Evolutionary conservation across 129 eudicot genomes (phyloP).

Genomic region (Solidago caesia): DNA sequence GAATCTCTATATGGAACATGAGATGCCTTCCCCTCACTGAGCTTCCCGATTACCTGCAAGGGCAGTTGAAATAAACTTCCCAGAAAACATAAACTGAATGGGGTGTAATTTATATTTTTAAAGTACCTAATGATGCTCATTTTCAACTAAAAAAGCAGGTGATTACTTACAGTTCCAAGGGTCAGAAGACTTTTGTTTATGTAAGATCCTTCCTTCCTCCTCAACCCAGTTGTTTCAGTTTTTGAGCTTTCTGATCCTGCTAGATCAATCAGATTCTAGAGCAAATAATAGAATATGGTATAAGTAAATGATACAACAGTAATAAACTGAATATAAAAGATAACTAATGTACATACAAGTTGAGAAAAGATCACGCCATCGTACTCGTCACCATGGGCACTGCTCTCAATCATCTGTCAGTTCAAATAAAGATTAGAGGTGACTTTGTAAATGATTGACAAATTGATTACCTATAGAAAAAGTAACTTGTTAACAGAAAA

Average conservation of each 20-base stretch:
- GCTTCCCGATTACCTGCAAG: conserved; percentile 84
- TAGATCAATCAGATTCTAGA: conserved; percentile 76
- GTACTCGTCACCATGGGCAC: conserved; percentile 92
- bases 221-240: conserved; percentile 93
- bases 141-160: not conserved
- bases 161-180: conserved; percentile 87
- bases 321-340: not conserved
- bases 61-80: conserved; percentile 24
- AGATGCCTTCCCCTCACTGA: conserved; percentile 96
- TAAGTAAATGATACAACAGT: conserved; percentile 16
- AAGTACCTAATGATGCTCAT: conserved; percentile 5
- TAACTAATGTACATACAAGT: conserved; percentile 50
- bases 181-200: conserved; percentile 96
- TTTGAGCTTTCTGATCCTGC: conserved; percentile 99
- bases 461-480: conserved; percentile 2
- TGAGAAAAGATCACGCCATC: conserved; percentile 95
- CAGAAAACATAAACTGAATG: conserved; percentile 9
- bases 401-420: conserved; percentile 89
- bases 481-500: conserved; percentile 3
- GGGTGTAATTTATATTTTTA: not conserved
- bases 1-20: conserved; percentile 99
- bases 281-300: conserved; percentile 6
- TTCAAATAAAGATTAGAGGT: conserved; percentile 17
- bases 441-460: conserved; percentile 13
- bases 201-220: conserved; percentile 99